These are phyloP conservation scores for Neoscytalidium dimidiatum DNA, from an alignment of 2,329 filamentous ascomycete species.

Conservation along the genomic window DNA sequence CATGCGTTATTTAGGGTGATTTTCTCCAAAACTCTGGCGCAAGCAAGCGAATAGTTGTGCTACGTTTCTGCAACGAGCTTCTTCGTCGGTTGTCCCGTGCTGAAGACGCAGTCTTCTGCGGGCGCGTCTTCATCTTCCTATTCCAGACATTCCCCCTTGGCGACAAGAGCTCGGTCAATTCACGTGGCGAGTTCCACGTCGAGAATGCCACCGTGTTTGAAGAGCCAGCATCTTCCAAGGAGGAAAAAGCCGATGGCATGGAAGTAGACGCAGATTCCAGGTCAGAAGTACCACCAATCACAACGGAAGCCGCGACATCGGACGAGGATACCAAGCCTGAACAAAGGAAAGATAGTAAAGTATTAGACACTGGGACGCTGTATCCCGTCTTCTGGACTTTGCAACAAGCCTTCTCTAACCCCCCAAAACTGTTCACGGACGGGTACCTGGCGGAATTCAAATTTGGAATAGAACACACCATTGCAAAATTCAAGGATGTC, in stretches of 20 bases:
- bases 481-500: slow-evolving; percentile 74
- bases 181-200: slow-evolving; percentile 91
- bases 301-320: slow-evolving; percentile 51
- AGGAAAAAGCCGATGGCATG: slow-evolving; percentile 57
- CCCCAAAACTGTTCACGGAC: slow-evolving; percentile 75
- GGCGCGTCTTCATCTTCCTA: slow-evolving; percentile 95
- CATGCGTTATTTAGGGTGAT: slow-evolving; percentile 6
- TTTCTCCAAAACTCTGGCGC: slow-evolving; percentile 19
- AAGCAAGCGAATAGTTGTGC: slow-evolving; percentile 82
- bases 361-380: slow-evolving; percentile 68
- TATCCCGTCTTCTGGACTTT: slow-evolving; percentile 95
- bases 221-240: slow-evolving; percentile 47
- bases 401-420: slow-evolving; percentile 89
- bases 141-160: slow-evolving; percentile 97
- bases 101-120: slow-evolving; percentile 96
- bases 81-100: slow-evolving; percentile 91
- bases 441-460: slow-evolving; percentile 68
- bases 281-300: slow-evolving; percentile 30
- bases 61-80: slow-evolving; percentile 94
- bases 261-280: slow-evolving; percentile 61
- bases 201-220: slow-evolving; percentile 93
- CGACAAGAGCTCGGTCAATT: slow-evolving; percentile 95
- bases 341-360: slow-evolving; percentile 47
- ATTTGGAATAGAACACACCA: slow-evolving; percentile 61
- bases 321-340: slow-evolving; percentile 44